Evolutionary conservation across 495 filamentous ascomycete species (phyloP).

Genomic region (Xylaria castorea): DNA sequence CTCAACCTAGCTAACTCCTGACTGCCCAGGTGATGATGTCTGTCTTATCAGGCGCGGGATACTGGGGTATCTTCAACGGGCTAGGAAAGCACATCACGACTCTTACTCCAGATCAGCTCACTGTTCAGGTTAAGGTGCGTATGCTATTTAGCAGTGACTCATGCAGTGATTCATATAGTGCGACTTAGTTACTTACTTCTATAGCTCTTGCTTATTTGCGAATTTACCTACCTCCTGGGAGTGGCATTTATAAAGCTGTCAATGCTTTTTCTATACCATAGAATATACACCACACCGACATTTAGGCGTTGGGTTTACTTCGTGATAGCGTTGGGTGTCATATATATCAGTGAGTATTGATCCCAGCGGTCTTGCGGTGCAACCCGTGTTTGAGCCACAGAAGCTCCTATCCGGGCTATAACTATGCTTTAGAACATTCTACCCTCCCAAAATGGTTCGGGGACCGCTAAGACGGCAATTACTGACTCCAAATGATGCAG

Average conservation of each 20-base stretch:
- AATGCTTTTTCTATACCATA: slow-evolving; percentile 22
- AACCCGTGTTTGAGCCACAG: background rate
- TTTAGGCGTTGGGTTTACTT: slow-evolving; percentile 23
- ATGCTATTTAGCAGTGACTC: background rate
- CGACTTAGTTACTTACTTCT: background rate
- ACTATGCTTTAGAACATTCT: background rate
- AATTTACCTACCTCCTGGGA: slow-evolving; percentile 20
- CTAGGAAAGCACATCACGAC: slow-evolving; percentile 21
- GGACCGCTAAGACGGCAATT: background rate
- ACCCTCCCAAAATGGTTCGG: background rate
- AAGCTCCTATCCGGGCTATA: background rate
- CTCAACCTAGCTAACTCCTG: background rate
- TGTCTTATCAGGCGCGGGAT: background rate
- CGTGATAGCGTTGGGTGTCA: slow-evolving; percentile 12
- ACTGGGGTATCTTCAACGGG: slow-evolving; percentile 27
- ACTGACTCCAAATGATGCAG: slow-evolving; percentile 1
- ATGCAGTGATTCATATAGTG: background rate
- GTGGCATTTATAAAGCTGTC: slow-evolving; percentile 21
- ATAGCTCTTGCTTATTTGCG: slow-evolving; percentile 25
- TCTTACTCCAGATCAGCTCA: background rate
- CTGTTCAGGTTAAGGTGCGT: slow-evolving; percentile 11
- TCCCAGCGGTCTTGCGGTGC: background rate
- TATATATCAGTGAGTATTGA: slow-evolving; percentile 16
- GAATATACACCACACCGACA: slow-evolving; percentile 27
- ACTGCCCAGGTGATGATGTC: background rate